Percentiles rank a stretch among this genome's conserved stretches.
Evolutionary conservation across 1,139 yeast species (phyloP).

Genomic region (Geotrichum phurueaensis): DNA sequence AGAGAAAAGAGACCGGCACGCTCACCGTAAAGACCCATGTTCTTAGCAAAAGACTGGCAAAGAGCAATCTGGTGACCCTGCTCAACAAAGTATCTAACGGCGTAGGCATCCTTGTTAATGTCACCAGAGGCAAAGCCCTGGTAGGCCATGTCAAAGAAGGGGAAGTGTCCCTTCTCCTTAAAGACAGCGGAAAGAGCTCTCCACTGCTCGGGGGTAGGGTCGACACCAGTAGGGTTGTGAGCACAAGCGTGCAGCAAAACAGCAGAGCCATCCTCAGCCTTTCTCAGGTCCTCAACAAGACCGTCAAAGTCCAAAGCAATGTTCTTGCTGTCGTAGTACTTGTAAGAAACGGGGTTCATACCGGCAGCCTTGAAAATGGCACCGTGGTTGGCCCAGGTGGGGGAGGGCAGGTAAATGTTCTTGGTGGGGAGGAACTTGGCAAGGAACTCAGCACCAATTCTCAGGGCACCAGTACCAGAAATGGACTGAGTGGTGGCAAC

Average conservation of each 20-base stretch:
- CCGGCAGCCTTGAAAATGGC: slow-evolving; percentile 47
- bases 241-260: slow-evolving; percentile 92
- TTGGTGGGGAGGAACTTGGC: slow-evolving; percentile 46
- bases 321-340: slow-evolving; percentile 61
- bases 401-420: slow-evolving; percentile 54
- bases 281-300: slow-evolving; percentile 55
- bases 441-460: slow-evolving; percentile 59
- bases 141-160: slow-evolving; percentile 91
- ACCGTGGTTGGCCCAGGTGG: slow-evolving; percentile 71
- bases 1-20: slow-evolving; percentile 83
- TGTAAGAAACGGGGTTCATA: slow-evolving; percentile 46
- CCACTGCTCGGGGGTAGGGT: slow-evolving; percentile 87
- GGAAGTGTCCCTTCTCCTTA: slow-evolving; percentile 61
- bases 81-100: slow-evolving; percentile 75
- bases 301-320: slow-evolving; percentile 66
- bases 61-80: slow-evolving; percentile 42
- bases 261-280: slow-evolving; percentile 72
- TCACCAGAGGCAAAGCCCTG: slow-evolving; percentile 96
- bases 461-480: slow-evolving; percentile 71
- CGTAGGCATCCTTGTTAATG: slow-evolving; percentile 75
- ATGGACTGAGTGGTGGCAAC: slow-evolving; percentile 61
- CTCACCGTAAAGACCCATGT: slow-evolving; percentile 97
- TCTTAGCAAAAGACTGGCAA: slow-evolving; percentile 97
- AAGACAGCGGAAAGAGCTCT: slow-evolving; percentile 57
- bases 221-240: slow-evolving; percentile 97